Conservation (phyloP, 345 rosid species). For the Pistacia integerrima region DNA sequence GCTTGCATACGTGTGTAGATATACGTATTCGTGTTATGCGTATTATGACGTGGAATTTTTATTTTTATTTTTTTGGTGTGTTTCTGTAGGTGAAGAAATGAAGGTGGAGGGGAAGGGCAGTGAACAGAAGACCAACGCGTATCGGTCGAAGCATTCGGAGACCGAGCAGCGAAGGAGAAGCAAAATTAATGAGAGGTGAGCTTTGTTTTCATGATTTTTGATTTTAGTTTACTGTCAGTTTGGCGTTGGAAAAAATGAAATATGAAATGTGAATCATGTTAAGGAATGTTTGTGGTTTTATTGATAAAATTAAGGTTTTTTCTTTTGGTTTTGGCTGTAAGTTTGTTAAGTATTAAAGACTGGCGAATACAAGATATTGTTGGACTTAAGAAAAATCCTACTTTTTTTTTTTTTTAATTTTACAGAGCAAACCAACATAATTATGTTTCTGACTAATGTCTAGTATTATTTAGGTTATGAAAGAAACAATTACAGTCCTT, state of each 20-base stretch:
- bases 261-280: neutral
- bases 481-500: neutral
- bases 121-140: slow-evolving; percentile 40
- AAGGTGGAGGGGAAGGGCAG: slow-evolving; percentile 41
- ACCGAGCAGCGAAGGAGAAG: slow-evolving; percentile 86
- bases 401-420: no score
- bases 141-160: slow-evolving; percentile 81
- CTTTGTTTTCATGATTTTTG: neutral
- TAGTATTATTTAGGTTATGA: neutral
- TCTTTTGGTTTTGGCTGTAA: neutral
- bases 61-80: neutral
- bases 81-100: slow-evolving; percentile 32
- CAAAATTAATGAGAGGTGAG: slow-evolving; percentile 82
- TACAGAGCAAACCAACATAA: neutral
- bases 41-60: slow-evolving; percentile 1
- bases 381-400: no score
- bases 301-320: neutral
- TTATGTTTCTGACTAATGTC: neutral
- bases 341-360: no score
- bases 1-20: neutral
- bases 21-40: neutral
- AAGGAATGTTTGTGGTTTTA: neutral
- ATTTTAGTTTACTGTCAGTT: neutral
- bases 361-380: neutral
- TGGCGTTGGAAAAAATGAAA: neutral